These are phyloP conservation scores for Brassica nigra DNA, from an alignment of 345 rosid genomes.

Conservation along the genomic window DNA sequence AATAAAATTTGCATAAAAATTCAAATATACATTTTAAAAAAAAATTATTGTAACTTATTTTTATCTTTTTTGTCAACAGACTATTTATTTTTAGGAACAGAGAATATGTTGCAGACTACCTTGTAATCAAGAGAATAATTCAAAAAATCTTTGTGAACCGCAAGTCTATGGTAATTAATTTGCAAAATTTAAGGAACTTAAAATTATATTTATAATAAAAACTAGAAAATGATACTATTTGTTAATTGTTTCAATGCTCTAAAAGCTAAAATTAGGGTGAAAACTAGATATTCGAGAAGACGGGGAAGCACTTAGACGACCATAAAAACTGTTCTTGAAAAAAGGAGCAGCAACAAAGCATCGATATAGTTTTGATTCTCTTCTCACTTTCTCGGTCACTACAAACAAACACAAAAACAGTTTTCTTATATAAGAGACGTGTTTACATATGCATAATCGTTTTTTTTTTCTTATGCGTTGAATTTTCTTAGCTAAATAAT, in stretches of 20 bases:
- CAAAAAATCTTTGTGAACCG: background rate
- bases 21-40: too few relatives aligned
- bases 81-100: background rate
- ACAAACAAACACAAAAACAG: background rate
- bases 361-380: background rate
- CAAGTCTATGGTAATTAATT: background rate
- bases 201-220: too few relatives aligned
- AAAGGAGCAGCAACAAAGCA: background rate
- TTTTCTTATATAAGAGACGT: background rate
- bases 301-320: background rate
- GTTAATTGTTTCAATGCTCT: background rate
- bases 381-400: background rate
- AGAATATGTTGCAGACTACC: background rate
- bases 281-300: background rate
- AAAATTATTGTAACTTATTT: too few relatives aligned
- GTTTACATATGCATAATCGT: background rate
- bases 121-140: background rate
- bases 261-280: background rate
- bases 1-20: too few relatives aligned
- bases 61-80: too few relatives aligned
- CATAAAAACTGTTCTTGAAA: background rate
- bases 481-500: background rate
- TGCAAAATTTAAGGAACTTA: background rate
- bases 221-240: background rate
- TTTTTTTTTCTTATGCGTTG: background rate